Evolutionary conservation across 495 filamentous ascomycete species (phyloP), one percentile per base, ranked within the genome.

Genomic region (Penicillium bialowiezense): DNA sequence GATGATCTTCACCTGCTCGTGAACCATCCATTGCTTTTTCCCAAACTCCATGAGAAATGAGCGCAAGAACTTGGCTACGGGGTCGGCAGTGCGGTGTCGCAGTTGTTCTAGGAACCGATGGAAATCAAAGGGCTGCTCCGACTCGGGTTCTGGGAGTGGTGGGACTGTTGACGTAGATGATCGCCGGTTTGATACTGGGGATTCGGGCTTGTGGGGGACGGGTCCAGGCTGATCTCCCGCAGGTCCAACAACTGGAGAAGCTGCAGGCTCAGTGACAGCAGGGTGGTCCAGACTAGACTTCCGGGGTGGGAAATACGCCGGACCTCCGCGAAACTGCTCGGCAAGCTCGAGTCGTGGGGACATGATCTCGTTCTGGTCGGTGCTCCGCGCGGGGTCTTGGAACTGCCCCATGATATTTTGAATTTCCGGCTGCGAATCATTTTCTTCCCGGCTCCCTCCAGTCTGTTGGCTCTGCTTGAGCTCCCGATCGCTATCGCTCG

Each of bases 21-120:
- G 93, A 7, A 95, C 93, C 91, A 95, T 95, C 93, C 93, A 99
- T 67, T 97, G 95, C 56, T 90, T 89, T 70, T 99, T 99, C 9
- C 86, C 89, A 70, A 99, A 99, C 65, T 97, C 93, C 29, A 81
- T 77, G 10, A 99, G 74, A 62, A 99, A 99, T 5, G 92, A 97
- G 37, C 91, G 86, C 15, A 99, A 79, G 63, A 95, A 99, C 54
- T 89, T 88, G 10, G 93, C 95, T 2, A 99, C 92, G 5, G 93
- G 95, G 58, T 99, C 93, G 14, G 93, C 95, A 18, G 92, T 96
- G 40, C 91, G 86, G 68, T 97, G 91, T 43, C 93, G 84, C 21
- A 99, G 75, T 62, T 99, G 93, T 59, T 96, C 92, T 44, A 99
- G 69, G 60, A 99, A 99, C 6, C 93, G 82, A 68, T 97, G 95